phyloP scores from a whole-genome alignment of 306 rosid species.

The Prunus dulcis region DNA sequence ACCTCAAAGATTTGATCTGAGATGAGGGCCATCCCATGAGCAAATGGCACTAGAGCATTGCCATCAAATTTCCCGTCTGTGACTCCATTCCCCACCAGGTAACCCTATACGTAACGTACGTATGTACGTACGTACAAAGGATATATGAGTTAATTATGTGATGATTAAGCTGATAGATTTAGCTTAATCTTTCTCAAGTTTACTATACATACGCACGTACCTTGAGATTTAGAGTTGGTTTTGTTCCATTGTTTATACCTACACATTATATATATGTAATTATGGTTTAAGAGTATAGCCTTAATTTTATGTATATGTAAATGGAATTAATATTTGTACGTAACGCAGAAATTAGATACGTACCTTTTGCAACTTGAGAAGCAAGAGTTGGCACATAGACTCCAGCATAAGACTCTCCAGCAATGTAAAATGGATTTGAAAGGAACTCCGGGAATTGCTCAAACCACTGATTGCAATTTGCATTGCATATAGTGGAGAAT shows the following conservation, averaged over 20 bases:
- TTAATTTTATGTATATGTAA: neutral
- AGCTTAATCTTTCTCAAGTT: neutral
- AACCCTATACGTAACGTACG: slow-evolving; percentile 39
- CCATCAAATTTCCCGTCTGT: slow-evolving; percentile 56
- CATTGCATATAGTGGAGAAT: too few relatives aligned
- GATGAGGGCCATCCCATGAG: slow-evolving; percentile 81
- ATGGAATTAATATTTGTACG: neutral
- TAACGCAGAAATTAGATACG: neutral
- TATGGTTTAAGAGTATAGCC: neutral
- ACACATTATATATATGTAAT: neutral
- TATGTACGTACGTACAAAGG: too few relatives aligned
- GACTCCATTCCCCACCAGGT: slow-evolving; percentile 79
- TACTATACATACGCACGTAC: slow-evolving; percentile 7
- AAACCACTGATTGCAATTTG: slow-evolving; percentile 53
- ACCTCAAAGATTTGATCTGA: slow-evolving; percentile 61
- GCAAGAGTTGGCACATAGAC: slow-evolving; percentile 80
- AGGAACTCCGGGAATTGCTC: slow-evolving; percentile 61
- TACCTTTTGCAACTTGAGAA: slow-evolving; percentile 53
- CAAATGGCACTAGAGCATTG: slow-evolving; percentile 75
- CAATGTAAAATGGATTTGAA: slow-evolving; percentile 58
- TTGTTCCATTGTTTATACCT: slow-evolving; percentile 44
- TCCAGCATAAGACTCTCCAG: slow-evolving; percentile 88
- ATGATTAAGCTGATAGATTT: neutral
- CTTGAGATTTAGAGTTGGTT: slow-evolving; percentile 66
- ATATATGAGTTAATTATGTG: neutral